Percentiles rank a stretch among this genome's conserved stretches.
These are phyloP conservation scores for Zymoseptoria brevis DNA, from an alignment of 2,329 filamentous ascomycete species.

Conservation along the genomic window DNA sequence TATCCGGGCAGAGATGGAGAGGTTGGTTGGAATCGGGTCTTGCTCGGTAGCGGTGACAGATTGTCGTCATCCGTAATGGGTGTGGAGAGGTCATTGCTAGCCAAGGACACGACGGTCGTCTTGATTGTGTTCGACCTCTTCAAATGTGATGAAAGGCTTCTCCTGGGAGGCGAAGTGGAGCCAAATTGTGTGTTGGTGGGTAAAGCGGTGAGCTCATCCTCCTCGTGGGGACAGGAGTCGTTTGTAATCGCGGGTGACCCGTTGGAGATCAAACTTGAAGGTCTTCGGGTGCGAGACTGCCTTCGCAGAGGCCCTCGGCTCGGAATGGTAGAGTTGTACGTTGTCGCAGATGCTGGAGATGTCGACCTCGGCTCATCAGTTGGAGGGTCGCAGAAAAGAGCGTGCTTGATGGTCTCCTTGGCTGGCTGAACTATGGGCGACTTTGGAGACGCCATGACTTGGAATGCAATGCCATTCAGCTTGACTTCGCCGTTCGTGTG, in stretches of 20 bases:
- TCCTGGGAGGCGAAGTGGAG: slow-evolving; percentile 9
- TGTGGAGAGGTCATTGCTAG: slow-evolving; percentile 4
- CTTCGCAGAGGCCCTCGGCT: slow-evolving; percentile 4
- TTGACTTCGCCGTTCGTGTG: slow-evolving; percentile 11
- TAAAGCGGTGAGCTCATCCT: slow-evolving; percentile 21
- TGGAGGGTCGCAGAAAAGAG: slow-evolving; percentile 23
- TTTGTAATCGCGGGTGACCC: slow-evolving; percentile 2
- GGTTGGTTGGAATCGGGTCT: slow-evolving; percentile 13
- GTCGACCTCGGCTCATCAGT: background rate
- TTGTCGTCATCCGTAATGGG: slow-evolving; percentile 15
- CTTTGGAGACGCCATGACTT: slow-evolving; percentile 14
- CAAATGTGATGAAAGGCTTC: slow-evolving; percentile 10
- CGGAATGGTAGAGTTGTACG: background rate
- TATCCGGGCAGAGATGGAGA: slow-evolving; percentile 7
- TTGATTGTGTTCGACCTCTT: slow-evolving; percentile 7
- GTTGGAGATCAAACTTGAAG: slow-evolving; percentile 12
- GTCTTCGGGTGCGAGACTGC: slow-evolving; percentile 13
- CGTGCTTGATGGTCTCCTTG: slow-evolving; percentile 22
- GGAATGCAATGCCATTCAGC: slow-evolving; percentile 24
- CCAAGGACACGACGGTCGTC: background rate
- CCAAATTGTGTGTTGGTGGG: slow-evolving; percentile 20
- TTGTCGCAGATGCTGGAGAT: background rate
- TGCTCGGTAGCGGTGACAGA: slow-evolving; percentile 21
- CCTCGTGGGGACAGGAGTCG: slow-evolving; percentile 7
- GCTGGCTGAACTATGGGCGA: slow-evolving; percentile 16